Conservation (phyloP, 75 land plant species). For the Pinus tabuliformis region DNA sequence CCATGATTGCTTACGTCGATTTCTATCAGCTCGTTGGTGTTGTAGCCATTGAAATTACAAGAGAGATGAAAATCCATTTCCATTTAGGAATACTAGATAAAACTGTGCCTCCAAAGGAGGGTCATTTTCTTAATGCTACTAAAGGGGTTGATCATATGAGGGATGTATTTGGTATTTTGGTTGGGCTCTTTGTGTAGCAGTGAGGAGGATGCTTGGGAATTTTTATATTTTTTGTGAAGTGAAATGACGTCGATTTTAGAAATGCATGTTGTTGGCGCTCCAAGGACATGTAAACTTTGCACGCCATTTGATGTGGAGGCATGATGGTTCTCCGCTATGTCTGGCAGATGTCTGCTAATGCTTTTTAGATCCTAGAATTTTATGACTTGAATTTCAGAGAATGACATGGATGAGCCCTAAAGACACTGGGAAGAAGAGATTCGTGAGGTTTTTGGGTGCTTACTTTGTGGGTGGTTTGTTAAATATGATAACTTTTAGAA, state of each 20-base stretch:
- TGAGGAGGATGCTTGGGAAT: neutral
- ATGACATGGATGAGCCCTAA: slow-evolving; percentile 16
- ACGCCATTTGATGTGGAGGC: neutral
- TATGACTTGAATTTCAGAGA: slow-evolving; percentile 30
- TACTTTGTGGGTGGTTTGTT: slow-evolving; percentile 59
- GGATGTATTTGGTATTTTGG: too few relatives aligned
- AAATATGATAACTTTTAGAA: slow-evolving; percentile 52
- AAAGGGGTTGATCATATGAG: too few relatives aligned
- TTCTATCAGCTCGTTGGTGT: slow-evolving; percentile 93
- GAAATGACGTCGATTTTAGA: neutral
- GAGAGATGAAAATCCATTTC: slow-evolving; percentile 94
- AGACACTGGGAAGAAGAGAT: slow-evolving; percentile 17
- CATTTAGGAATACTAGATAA: slow-evolving; percentile 91
- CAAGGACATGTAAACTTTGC: neutral
- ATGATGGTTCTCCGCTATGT: slow-evolving; percentile 85
- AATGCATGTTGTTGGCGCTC: neutral
- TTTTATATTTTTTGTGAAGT: too few relatives aligned
- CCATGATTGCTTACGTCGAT: slow-evolving; percentile 77
- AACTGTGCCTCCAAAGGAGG: too few relatives aligned
- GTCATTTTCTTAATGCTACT: too few relatives aligned
- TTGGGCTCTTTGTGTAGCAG: neutral
- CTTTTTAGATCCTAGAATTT: slow-evolving; percentile 94
- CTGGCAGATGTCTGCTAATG: slow-evolving; percentile 90
- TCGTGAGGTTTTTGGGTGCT: slow-evolving; percentile 15
- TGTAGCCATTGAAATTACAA: slow-evolving; percentile 95